A percentile compares a stretch with the other conserved stretches of the same genome.
Evolutionary conservation across 352 stramenopile species (phyloP).

Genomic region (Phytophthora cryptogea): DNA sequence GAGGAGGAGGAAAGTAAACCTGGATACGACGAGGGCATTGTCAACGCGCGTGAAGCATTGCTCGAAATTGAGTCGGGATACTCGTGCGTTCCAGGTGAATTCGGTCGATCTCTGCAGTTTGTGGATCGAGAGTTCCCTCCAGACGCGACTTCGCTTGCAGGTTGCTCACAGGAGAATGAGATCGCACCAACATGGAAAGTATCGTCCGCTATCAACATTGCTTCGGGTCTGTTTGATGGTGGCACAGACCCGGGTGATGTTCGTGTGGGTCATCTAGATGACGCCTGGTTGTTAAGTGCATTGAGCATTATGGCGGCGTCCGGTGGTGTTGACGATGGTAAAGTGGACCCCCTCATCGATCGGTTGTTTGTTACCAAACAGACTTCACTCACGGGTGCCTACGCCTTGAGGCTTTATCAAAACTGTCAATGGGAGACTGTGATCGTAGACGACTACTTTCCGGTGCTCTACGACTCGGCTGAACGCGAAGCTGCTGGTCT

Average conservation of each 20-base stretch:
- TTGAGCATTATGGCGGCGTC: slow-evolving; percentile 92
- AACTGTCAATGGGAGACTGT: slow-evolving; percentile 94
- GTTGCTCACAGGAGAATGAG: slow-evolving; percentile 54
- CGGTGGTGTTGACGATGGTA: slow-evolving; percentile 85
- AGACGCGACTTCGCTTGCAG: slow-evolving; percentile 69
- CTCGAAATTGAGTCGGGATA: slow-evolving; percentile 88
- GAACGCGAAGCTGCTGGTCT: slow-evolving; percentile 23
- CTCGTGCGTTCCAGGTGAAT: slow-evolving; percentile 76
- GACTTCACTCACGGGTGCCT: slow-evolving; percentile 90
- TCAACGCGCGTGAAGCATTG: slow-evolving; percentile 83
- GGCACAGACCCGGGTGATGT: slow-evolving; percentile 93
- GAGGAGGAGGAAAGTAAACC: slow-evolving; percentile 40
- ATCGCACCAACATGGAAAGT: slow-evolving; percentile 78
- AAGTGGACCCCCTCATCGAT: slow-evolving; percentile 89
- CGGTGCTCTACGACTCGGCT: slow-evolving; percentile 61
- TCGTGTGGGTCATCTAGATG: slow-evolving; percentile 73
- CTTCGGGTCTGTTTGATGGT: slow-evolving; percentile 89
- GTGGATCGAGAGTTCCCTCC: slow-evolving; percentile 91
- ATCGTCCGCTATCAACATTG: slow-evolving; percentile 87
- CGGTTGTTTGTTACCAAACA: slow-evolving; percentile 91
- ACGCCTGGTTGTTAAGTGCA: slow-evolving; percentile 91
- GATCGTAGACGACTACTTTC: slow-evolving; percentile 92
- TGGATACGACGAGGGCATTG: slow-evolving; percentile 69
- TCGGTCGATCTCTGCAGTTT: slow-evolving; percentile 83
- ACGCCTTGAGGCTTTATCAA: slow-evolving; percentile 91